Conservation (phyloP, 306 rosid genomes). For the Corylus avellana region DNA sequence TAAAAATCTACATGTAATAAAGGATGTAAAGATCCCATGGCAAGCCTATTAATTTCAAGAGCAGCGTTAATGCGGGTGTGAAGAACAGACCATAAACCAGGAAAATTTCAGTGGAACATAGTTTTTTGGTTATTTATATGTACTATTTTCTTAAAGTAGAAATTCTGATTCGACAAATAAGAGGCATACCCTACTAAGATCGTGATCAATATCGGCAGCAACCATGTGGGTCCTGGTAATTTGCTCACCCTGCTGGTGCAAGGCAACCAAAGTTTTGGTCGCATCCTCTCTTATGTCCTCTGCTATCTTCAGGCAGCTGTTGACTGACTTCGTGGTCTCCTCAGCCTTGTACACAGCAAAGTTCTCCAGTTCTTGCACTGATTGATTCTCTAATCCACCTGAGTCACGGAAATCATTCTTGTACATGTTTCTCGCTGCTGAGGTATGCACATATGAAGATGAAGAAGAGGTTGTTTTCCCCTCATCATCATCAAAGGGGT, state of each 20-base stretch:
- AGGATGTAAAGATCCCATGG: not conserved
- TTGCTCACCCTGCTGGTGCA: slow-evolving; percentile 97
- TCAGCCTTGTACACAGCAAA: slow-evolving; percentile 89
- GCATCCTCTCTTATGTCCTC: slow-evolving; percentile 91
- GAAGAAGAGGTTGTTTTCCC: slow-evolving; percentile 41
- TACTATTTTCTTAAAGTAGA: not conserved
- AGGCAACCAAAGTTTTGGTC: slow-evolving; percentile 73
- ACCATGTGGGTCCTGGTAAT: slow-evolving; percentile 80
- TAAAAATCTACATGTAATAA: not conserved
- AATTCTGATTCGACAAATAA: not conserved
- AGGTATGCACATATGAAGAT: slow-evolving; percentile 32
- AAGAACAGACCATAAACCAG: not conserved
- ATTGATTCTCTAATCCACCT: slow-evolving; percentile 85
- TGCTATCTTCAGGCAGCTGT: slow-evolving; percentile 82
- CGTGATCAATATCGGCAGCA: slow-evolving; percentile 84
- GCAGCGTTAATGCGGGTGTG: not conserved
- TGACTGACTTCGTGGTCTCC: slow-evolving; percentile 79
- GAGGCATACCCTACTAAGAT: slow-evolving; percentile 83
- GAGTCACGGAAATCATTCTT: slow-evolving; percentile 74
- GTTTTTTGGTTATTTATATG: not conserved
- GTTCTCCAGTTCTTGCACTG: slow-evolving; percentile 81
- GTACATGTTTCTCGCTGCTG: slow-evolving; percentile 56
- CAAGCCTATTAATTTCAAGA: not conserved
- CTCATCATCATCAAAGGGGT: slow-evolving; percentile 69
- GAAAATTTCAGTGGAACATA: not conserved